Percentiles rank a stretch among this genome's conserved stretches.
phyloP scores from a whole-genome alignment of 129 eudicot genomes.

The Cynara cardunculus region DNA sequence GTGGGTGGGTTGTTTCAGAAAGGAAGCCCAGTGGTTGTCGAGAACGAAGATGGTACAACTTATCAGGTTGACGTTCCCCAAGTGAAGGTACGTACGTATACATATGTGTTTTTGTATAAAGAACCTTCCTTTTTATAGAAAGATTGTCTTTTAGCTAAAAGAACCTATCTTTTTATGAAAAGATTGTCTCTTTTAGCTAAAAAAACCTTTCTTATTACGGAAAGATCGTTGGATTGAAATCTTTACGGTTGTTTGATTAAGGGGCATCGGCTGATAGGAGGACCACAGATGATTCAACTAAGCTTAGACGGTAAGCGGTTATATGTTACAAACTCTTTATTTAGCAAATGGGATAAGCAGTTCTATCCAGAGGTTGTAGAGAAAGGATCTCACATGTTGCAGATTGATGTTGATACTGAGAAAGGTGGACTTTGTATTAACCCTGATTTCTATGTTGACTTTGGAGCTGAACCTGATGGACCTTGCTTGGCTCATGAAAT shows the following conservation, averaged over 20 bases:
- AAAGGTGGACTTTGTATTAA: constrained; percentile 81
- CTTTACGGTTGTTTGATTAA: constrained; percentile 8
- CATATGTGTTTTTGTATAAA: background rate
- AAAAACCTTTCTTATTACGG: background rate
- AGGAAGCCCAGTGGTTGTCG: constrained; percentile 74
- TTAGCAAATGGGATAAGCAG: constrained; percentile 92
- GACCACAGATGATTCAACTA: constrained; percentile 97
- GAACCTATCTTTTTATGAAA: background rate
- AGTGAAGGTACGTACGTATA: constrained; percentile 51
- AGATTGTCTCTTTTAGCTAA: background rate
- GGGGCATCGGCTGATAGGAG: constrained; percentile 88
- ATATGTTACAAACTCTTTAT: constrained; percentile 82
- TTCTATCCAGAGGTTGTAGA: constrained; percentile 84
- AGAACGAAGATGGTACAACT: constrained; percentile 73
- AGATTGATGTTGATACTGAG: constrained; percentile 76
- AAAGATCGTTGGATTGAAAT: background rate
- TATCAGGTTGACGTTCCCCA: constrained; percentile 83
- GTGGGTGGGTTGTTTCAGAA: constrained; percentile 76
- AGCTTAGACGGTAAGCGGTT: constrained; percentile 91
- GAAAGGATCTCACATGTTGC: constrained; percentile 88
- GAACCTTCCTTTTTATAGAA: background rate
- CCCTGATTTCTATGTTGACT: constrained; percentile 80
- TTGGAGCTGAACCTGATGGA: constrained; percentile 88
- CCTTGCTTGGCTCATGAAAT: constrained; percentile 96
- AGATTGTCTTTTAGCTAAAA: background rate